Evolutionary conservation across 73 alveolate genomes (phyloP), one percentile per base, ranked within the genome.

Genomic region (Paramecium caudatum): DNA sequence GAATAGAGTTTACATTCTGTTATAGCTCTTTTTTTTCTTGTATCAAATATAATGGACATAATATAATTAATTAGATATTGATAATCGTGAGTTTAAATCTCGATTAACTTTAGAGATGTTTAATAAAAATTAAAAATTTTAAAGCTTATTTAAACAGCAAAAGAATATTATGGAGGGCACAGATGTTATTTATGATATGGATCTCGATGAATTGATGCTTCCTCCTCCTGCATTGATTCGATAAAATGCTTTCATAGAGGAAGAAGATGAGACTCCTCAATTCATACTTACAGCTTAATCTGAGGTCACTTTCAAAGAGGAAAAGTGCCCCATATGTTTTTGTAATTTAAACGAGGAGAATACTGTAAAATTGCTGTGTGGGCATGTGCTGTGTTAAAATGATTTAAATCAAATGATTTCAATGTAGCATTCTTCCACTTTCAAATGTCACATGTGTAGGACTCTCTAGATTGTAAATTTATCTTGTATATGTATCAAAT

Each of bases 381-480:
- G 87, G n/a, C 87, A 70, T 70, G 87, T 70, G 9, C 12, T 70
- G 46, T 70, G 87, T 70, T 36, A 5, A 39, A 43, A 70, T 25
- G 87, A 70, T 39, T 39, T 70, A 36, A 33, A 70, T 36, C 41
- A 36, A 15, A 36, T 70, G 12, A 70, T 36, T 41, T 27, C 61
- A 13, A 70, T 43, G 30, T 7, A 39, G 6, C 39, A 21, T 39
- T 70, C 82, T 23, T 12, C 25, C 15, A 25, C 46, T 25, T 43
- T 70, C 16, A 70, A 70, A 70, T 70, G 87, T 39, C 87, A 70
- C 63, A 70, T 70, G 3, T 70, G 87, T 70, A 70, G 87, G 45
- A 23, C 68, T 25, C 87, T 70, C 61, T 70, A 63, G 82, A 12
- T 30, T 10, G 48, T 63, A 25, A 63, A 63, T 63, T 63, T 23